These are phyloP conservation scores for Volvariella volvacea DNA, from an alignment of 1,284 basidiomycete species.

Conservation along the genomic window DNA sequence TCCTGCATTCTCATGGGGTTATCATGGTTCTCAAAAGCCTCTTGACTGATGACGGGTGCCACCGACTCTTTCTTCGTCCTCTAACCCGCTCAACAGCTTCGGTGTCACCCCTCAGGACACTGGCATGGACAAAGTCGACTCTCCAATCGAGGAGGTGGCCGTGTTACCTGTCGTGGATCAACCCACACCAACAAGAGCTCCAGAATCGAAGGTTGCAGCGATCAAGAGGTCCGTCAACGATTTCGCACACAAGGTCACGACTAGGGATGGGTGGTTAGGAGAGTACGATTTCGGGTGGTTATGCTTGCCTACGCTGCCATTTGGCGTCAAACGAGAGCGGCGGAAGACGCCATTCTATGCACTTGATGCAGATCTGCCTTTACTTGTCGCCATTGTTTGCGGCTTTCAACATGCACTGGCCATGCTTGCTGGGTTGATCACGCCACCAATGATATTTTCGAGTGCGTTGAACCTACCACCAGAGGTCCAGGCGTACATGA, in stretches of 20 bases:
- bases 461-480: slow-evolving; percentile 51
- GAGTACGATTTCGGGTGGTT: slow-evolving; percentile 75
- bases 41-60: no score
- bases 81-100: no score
- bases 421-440: slow-evolving; percentile 74
- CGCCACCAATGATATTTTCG: slow-evolving; percentile 79
- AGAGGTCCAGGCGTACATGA: slow-evolving; percentile 67
- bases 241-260: slow-evolving; percentile 23
- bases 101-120: no score
- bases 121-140: no score
- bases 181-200: no score
- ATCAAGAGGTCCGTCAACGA: no score
- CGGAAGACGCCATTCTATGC: slow-evolving; percentile 67
- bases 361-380: slow-evolving; percentile 61
- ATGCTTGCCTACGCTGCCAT: slow-evolving; percentile 60
- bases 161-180: no score
- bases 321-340: slow-evolving; percentile 25
- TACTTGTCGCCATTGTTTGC: slow-evolving; percentile 60
- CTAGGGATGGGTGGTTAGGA: slow-evolving; percentile 65
- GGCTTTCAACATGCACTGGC: slow-evolving; percentile 77
- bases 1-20: no score
- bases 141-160: no score
- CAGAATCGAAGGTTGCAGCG: no score
- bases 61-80: no score
- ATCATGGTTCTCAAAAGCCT: no score